Evolutionary conservation across 345 rosid genomes (phyloP).

Genomic region (Eutrema heterophyllum): DNA sequence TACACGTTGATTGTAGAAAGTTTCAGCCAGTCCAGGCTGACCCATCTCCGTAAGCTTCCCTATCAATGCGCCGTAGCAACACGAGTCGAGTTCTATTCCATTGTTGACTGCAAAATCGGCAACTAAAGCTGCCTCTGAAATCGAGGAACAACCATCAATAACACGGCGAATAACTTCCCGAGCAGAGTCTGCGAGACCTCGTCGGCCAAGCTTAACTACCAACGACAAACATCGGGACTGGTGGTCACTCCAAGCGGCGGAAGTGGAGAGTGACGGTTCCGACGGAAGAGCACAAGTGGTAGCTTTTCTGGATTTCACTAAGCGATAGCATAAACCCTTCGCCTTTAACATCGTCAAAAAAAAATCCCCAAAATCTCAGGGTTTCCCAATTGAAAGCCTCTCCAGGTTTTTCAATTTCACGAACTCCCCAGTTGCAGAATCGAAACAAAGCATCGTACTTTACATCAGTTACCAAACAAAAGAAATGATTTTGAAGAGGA

Average conservation of each 20-base stretch:
- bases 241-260: conserved; percentile 31
- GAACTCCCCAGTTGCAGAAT: not conserved
- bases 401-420: conserved; percentile 11
- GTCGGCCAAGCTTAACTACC: conserved; percentile 35
- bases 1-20: conserved; percentile 35
- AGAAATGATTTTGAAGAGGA: not conserved
- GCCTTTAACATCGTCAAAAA: conserved; percentile 28
- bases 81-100: conserved; percentile 44
- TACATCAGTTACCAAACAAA: not conserved
- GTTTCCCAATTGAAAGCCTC: conserved; percentile 3
- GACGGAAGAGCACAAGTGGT: conserved; percentile 31
- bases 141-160: conserved; percentile 31
- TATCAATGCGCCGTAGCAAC: conserved; percentile 31
- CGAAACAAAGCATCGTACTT: conserved; percentile 11
- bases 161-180: conserved; percentile 41
- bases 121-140: conserved; percentile 37
- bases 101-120: conserved; percentile 34
- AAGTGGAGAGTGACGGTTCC: conserved; percentile 14
- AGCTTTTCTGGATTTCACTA: conserved; percentile 35
- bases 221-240: conserved; percentile 41
- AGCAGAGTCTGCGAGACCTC: conserved; percentile 42
- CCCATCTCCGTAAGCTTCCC: conserved; percentile 44
- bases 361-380: not conserved
- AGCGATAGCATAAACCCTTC: conserved; percentile 13
- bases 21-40: conserved; percentile 37